A percentile compares a stretch with the other conserved stretches of the same genome.
Evolutionary conservation across 352 stramenopile species (phyloP).

Genomic region (Phytophthora multivora): DNA sequence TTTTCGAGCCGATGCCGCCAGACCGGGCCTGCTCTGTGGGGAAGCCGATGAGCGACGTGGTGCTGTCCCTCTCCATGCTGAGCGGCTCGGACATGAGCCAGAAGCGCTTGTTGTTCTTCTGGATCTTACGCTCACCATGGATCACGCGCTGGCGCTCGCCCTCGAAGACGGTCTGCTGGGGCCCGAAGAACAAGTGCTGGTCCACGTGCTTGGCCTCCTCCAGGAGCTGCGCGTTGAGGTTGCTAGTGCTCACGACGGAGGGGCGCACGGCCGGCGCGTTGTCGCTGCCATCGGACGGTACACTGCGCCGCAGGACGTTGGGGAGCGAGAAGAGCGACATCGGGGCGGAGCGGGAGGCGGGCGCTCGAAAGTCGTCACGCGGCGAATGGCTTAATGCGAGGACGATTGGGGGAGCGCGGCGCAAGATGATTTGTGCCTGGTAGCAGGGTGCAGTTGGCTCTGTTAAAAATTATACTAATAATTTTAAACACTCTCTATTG

Average conservation of each 20-base stretch:
- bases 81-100: conserved; percentile 89
- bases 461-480: conserved; percentile 2
- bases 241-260: conserved; percentile 62
- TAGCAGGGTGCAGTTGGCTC: background rate
- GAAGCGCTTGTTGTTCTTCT: conserved; percentile 82
- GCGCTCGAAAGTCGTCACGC: conserved; percentile 17
- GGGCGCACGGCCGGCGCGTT: conserved; percentile 47
- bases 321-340: conserved; percentile 88
- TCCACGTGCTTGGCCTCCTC: conserved; percentile 67
- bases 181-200: conserved; percentile 84
- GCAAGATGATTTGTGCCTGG: conserved; percentile 24
- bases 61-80: conserved; percentile 79
- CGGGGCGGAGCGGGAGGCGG: background rate
- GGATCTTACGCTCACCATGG: conserved; percentile 86
- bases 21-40: conserved; percentile 43
- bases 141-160: conserved; percentile 83
- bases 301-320: conserved; percentile 65
- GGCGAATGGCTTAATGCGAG: conserved; percentile 36
- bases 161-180: conserved; percentile 73
- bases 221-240: conserved; percentile 78
- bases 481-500: conserved; percentile 2
- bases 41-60: conserved; percentile 74
- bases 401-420: conserved; percentile 19
- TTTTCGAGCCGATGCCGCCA: conserved; percentile 52
- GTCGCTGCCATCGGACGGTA: conserved; percentile 58